These are phyloP conservation scores for Magnaporthiopsis rhizophila DNA, from an alignment of 2,329 filamentous ascomycete species.

Conservation along the genomic window DNA sequence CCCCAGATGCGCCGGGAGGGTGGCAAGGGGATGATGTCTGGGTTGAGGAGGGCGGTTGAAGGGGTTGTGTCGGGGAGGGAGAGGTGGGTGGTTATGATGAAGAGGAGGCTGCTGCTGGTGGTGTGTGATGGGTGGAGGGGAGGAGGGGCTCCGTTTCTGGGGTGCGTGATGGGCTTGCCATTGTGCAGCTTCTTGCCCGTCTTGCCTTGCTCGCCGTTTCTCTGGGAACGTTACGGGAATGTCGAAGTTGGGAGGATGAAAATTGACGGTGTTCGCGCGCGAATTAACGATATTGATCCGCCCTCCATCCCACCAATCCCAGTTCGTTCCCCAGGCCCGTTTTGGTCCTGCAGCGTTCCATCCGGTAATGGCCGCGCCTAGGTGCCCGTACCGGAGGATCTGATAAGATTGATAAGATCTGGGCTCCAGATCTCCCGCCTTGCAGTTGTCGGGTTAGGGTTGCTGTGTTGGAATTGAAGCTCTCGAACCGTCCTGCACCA, in stretches of 20 bases:
- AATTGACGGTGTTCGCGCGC: no score
- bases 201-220: neutral
- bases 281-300: neutral
- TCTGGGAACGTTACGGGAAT: no score
- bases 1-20: constrained; percentile 13
- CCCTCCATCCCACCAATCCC: neutral
- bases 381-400: neutral
- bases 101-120: neutral
- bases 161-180: neutral
- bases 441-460: no score
- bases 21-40: constrained; percentile 14
- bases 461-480: no score
- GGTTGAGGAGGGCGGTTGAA: constrained; percentile 12
- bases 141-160: neutral
- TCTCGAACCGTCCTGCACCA: no score
- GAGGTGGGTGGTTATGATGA: constrained; percentile 1
- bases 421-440: no score
- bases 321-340: no score
- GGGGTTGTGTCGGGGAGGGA: constrained; percentile 2
- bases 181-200: neutral
- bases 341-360: no score
- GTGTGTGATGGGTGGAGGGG: neutral
- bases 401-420: neutral
- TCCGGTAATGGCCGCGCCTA: no score
- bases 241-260: no score